These are phyloP conservation scores for Castanospermum australe DNA, from an alignment of 306 rosid species.

Conservation along the genomic window DNA sequence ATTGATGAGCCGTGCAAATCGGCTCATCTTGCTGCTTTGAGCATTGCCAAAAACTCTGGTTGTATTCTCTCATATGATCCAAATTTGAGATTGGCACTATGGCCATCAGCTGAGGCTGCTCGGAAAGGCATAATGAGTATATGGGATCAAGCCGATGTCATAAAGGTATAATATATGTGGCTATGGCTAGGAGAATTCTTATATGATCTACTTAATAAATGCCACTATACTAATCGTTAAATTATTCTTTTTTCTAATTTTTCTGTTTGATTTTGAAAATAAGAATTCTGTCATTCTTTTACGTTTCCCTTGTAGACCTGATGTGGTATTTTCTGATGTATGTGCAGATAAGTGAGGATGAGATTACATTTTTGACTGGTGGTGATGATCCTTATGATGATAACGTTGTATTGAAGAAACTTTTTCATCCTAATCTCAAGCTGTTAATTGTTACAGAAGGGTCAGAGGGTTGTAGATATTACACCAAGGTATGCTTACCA, in stretches of 20 bases:
- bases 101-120: conserved; percentile 87
- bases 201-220: not conserved
- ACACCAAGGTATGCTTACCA: conserved; percentile 55
- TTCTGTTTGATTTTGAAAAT: conserved; percentile 7
- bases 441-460: conserved; percentile 80
- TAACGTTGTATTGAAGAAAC: conserved; percentile 69
- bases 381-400: conserved; percentile 72
- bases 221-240: not conserved
- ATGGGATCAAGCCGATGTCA: conserved; percentile 84
- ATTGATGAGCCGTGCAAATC: conserved; percentile 82
- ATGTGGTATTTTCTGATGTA: conserved; percentile 13
- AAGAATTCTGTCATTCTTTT: not conserved
- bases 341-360: conserved; percentile 81
- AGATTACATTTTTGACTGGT: conserved; percentile 69
- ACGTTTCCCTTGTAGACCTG: not conserved
- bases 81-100: conserved; percentile 78
- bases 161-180: conserved; percentile 54
- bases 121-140: conserved; percentile 72
- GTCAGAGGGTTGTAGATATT: conserved; percentile 76
- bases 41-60: conserved; percentile 68
- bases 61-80: conserved; percentile 91
- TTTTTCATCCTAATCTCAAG: conserved; percentile 69
- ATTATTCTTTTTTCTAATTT: not conserved
- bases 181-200: not conserved
- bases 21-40: conserved; percentile 86